phyloP scores from a whole-genome alignment of 1,284 basidiomycete genomes.

The Boletellus deceptivus region DNA sequence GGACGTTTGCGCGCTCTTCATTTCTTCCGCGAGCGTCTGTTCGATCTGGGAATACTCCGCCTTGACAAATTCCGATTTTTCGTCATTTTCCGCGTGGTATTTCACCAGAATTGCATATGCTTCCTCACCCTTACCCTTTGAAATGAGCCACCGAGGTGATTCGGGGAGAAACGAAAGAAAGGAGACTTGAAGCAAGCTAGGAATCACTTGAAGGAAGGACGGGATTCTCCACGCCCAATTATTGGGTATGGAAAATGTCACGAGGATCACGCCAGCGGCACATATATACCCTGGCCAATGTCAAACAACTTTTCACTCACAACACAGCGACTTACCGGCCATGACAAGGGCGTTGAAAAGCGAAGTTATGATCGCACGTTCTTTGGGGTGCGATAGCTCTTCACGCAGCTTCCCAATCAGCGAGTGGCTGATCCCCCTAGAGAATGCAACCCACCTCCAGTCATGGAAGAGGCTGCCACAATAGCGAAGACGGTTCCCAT shows the following conservation, averaged over 20 bases:
- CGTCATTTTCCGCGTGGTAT: slow-evolving; percentile 17
- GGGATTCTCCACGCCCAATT: too few relatives aligned
- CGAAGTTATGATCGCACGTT: slow-evolving; percentile 10
- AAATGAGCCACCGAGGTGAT: slow-evolving; percentile 42
- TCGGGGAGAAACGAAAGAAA: slow-evolving; percentile 54
- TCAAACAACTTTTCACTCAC: not conserved
- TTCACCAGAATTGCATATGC: slow-evolving; percentile 14
- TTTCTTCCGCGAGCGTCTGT: slow-evolving; percentile 29
- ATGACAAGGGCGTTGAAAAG: slow-evolving; percentile 9
- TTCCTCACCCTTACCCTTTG: slow-evolving; percentile 40
- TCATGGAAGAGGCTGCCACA: slow-evolving; percentile 15
- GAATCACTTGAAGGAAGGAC: too few relatives aligned
- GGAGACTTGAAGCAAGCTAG: slow-evolving; percentile 43
- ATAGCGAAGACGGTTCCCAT: slow-evolving; percentile 4
- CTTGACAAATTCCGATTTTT: slow-evolving; percentile 9
- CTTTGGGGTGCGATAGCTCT: slow-evolving; percentile 21
- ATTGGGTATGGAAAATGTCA: too few relatives aligned
- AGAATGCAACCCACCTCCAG: slow-evolving; percentile 11
- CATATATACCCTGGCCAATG: slow-evolving; percentile 8
- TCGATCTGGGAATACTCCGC: slow-evolving; percentile 17
- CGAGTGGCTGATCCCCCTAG: too few relatives aligned
- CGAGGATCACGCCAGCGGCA: too few relatives aligned
- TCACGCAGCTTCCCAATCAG: not conserved
- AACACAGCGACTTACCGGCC: slow-evolving; percentile 8
- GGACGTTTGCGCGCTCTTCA: not conserved